Conservation (phyloP, 306 rosid genomes). For the Prunus persica region DNA sequence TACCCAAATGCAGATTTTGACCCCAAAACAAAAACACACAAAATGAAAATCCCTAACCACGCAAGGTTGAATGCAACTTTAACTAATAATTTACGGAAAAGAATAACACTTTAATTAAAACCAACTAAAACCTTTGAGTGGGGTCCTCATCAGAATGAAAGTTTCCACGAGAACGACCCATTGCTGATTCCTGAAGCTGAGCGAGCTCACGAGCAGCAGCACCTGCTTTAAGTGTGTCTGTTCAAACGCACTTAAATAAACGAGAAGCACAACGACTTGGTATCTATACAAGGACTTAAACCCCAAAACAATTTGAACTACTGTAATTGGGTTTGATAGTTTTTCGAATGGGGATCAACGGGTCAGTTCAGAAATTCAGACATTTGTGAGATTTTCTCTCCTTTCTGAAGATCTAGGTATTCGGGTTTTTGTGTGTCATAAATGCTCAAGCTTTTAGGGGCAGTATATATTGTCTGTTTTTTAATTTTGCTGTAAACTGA, state of each 20-base stretch:
- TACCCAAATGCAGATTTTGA: slow-evolving; percentile 1
- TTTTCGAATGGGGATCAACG: background rate
- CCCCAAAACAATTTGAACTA: background rate
- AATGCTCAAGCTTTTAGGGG: background rate
- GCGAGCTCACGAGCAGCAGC: slow-evolving; percentile 16
- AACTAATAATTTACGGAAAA: background rate
- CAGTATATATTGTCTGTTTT: background rate
- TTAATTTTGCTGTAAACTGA: background rate
- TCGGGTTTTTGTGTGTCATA: background rate
- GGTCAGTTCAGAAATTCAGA: slow-evolving; percentile 2
- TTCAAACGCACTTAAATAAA: background rate
- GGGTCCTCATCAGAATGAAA: slow-evolving; percentile 89
- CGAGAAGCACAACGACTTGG: background rate
- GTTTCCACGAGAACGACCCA: slow-evolving; percentile 98
- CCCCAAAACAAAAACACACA: background rate
- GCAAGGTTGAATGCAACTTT: slow-evolving; percentile 5
- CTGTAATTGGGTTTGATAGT: background rate
- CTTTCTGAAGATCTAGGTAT: background rate
- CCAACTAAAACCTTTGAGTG: slow-evolving; percentile 60
- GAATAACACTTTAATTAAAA: background rate
- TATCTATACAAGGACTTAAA: background rate
- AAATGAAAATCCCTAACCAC: slow-evolving; percentile 6
- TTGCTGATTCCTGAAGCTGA: slow-evolving; percentile 41
- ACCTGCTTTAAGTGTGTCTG: background rate
- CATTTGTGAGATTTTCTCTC: background rate